Percentiles rank a stretch among this genome's conserved stretches.
Conservation (phyloP, 495 filamentous ascomycete genomes). For the Polyplosphaeria fusca region DNA sequence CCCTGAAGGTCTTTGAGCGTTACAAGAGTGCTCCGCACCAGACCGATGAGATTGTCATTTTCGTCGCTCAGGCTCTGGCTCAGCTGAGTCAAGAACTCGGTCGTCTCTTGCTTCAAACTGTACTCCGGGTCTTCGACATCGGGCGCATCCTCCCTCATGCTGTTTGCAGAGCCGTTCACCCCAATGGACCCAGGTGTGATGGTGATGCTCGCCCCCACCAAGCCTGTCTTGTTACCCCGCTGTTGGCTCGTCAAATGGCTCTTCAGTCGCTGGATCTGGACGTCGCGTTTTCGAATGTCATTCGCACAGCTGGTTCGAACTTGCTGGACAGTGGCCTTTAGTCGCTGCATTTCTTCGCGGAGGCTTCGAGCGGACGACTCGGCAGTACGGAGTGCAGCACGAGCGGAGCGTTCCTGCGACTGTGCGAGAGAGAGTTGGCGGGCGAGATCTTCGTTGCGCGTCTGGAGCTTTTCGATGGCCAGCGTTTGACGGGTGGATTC, state of each 20-base stretch:
- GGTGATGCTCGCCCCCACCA: constrained; percentile 53
- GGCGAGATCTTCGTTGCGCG: constrained; percentile 67
- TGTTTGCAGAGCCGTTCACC: constrained; percentile 39
- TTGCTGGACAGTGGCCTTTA: constrained; percentile 74
- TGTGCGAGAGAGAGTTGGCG: constrained; percentile 73
- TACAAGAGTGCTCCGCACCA: constrained; percentile 67
- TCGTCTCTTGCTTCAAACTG: constrained; percentile 79
- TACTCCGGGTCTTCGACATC: constrained; percentile 61
- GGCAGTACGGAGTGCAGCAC: constrained; percentile 63
- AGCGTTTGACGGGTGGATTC: constrained; percentile 43
- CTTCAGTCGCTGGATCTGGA: constrained; percentile 84
- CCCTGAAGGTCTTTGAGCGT: constrained; percentile 79
- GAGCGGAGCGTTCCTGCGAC: constrained; percentile 66
- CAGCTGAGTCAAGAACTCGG: constrained; percentile 84
- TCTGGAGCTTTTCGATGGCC: constrained; percentile 55
- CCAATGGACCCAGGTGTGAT: constrained; percentile 48
- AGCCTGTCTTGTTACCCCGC: constrained; percentile 44
- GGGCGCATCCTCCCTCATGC: constrained; percentile 40
- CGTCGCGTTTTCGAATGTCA: constrained; percentile 86
- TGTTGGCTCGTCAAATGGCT: constrained; percentile 63
- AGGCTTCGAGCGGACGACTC: constrained; percentile 67
- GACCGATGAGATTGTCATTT: constrained; percentile 76
- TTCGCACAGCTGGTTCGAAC: constrained; percentile 84
- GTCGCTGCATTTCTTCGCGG: constrained; percentile 74
- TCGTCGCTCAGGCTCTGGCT: constrained; percentile 88